A percentile compares a stretch with the other conserved stretches of the same genome.
Conservation (phyloP, 23 red algal species). For the Agarophyton chilense region DNA sequence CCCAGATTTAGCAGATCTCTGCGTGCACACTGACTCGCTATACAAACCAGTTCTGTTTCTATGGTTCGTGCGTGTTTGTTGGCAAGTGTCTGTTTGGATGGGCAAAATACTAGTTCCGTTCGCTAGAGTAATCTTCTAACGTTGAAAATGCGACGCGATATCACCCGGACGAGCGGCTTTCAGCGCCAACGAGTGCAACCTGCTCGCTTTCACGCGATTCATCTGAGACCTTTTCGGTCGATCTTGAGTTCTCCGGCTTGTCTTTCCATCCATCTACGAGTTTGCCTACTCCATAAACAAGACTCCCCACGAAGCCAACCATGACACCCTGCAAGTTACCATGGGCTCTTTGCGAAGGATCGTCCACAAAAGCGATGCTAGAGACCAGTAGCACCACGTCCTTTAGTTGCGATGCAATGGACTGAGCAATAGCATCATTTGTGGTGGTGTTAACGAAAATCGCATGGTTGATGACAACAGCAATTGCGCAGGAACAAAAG, state of each 20-base stretch:
- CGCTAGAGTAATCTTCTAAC: too few relatives aligned
- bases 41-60: too few relatives aligned
- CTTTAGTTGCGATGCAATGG: conserved; percentile 84
- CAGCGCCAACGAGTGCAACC: neutral
- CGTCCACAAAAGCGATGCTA: conserved; percentile 62
- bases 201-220: neutral
- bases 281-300: conserved; percentile 42
- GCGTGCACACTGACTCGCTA: too few relatives aligned
- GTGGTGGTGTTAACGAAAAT: conserved; percentile 92
- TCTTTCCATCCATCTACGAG: conserved; percentile 12
- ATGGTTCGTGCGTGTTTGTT: too few relatives aligned
- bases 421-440: conserved; percentile 91
- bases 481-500: conserved; percentile 66
- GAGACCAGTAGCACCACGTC: conserved; percentile 72
- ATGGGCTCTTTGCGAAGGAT: conserved; percentile 29
- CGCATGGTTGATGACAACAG: conserved; percentile 88
- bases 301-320: conserved; percentile 62
- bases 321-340: conserved; percentile 58
- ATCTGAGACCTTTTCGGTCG: neutral
- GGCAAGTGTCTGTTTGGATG: too few relatives aligned
- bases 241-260: neutral
- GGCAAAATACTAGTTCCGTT: too few relatives aligned
- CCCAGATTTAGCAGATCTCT: too few relatives aligned
- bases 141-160: neutral
- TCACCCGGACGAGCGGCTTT: neutral